Conservation (phyloP, 495 filamentous ascomycete species). For the Podospora bellae-mahoneyi region DNA sequence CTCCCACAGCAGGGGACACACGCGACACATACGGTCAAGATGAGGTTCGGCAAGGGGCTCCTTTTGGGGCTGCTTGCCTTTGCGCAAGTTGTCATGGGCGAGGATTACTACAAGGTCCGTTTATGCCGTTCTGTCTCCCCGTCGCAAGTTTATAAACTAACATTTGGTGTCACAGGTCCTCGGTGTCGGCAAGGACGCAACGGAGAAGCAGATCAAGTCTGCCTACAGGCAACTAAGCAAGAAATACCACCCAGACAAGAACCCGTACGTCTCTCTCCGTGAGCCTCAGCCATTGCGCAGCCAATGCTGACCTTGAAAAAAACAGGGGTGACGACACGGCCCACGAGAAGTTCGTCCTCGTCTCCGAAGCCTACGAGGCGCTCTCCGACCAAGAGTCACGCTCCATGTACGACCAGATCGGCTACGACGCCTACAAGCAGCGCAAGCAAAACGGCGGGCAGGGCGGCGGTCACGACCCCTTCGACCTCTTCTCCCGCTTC, state of each 20-base stretch:
- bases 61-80: conserved; percentile 45
- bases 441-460: conserved; percentile 66
- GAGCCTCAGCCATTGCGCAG: conserved; percentile 9
- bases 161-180: conserved; percentile 54
- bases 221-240: conserved; percentile 92
- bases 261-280: conserved; percentile 63
- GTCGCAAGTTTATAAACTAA: conserved; percentile 13
- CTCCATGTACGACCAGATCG: conserved; percentile 93
- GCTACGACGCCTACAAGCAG: conserved; percentile 84
- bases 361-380: conserved; percentile 94
- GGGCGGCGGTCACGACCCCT: conserved; percentile 79
- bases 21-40: conserved; percentile 19
- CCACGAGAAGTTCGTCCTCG: conserved; percentile 88
- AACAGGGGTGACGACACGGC: conserved; percentile 60
- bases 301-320: conserved; percentile 1
- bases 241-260: conserved; percentile 98
- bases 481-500: conserved; percentile 96
- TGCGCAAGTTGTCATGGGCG: conserved; percentile 43
- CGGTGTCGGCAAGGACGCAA: conserved; percentile 74
- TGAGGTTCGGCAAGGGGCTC: conserved; percentile 42
- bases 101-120: conserved; percentile 87
- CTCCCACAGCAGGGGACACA: not conserved
- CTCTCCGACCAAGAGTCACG: conserved; percentile 78
- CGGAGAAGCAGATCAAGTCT: conserved; percentile 90
- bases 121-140: conserved; percentile 9